A percentile compares a stretch with the other conserved stretches of the same genome.
Evolutionary conservation across 2,329 filamentous ascomycete genomes (phyloP).

Genomic region (Trichophyton mentagrophytes): DNA sequence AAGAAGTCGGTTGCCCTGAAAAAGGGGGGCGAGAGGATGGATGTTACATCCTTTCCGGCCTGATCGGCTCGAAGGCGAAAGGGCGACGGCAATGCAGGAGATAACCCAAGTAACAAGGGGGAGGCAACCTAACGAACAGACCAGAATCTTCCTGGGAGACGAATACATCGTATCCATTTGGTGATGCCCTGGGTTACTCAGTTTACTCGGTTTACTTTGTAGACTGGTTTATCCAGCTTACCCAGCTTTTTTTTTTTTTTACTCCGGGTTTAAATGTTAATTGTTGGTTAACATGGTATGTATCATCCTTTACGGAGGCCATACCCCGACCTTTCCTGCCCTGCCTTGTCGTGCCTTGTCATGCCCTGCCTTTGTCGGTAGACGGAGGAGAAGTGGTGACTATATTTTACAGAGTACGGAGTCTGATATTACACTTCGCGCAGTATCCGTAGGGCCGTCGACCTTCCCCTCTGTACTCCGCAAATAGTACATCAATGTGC

Average conservation of each 20-base stretch:
- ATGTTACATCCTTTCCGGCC: not conserved
- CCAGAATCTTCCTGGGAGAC: not conserved
- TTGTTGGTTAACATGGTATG: not conserved
- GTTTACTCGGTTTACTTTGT: too few relatives aligned
- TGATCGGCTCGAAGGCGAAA: not conserved
- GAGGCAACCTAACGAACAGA: not conserved
- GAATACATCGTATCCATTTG: not conserved
- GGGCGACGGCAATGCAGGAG: not conserved
- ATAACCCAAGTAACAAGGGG: not conserved
- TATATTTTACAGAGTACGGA: too few relatives aligned
- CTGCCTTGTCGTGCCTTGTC: not conserved
- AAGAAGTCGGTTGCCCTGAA: not conserved
- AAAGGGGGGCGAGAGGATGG: not conserved
- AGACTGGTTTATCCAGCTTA: too few relatives aligned
- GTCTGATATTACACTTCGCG: not conserved
- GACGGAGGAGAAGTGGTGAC: too few relatives aligned
- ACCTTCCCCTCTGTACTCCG: not conserved
- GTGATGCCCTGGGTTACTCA: too few relatives aligned
- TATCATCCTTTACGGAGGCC: not conserved
- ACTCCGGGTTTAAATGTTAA: not conserved
- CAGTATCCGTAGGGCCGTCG: not conserved
- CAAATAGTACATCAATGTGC: not conserved
- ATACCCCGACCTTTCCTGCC: not conserved
- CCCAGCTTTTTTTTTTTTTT: not conserved
- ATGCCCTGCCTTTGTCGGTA: too few relatives aligned